phyloP scores from a whole-genome alignment of 345 rosid genomes.

The Eucalyptus erythrocorys region DNA sequence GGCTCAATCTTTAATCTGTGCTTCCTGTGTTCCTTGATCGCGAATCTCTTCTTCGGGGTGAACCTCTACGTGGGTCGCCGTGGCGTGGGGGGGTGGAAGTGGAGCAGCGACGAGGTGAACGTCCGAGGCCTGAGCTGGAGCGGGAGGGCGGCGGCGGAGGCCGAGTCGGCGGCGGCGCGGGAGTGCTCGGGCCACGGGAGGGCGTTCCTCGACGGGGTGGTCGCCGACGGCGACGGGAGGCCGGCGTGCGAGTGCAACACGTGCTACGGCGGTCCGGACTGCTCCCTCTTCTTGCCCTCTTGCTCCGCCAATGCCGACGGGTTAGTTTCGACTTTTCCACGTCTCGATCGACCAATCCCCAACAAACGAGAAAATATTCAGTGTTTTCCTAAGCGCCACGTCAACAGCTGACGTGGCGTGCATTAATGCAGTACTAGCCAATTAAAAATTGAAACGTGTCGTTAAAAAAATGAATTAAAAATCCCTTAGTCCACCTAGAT shows the following conservation, averaged over 20 bases:
- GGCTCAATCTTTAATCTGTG: background rate
- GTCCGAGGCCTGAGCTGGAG: slow-evolving; percentile 29
- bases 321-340: slow-evolving; percentile 5
- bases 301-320: slow-evolving; percentile 37
- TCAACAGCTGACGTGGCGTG: too few species aligned
- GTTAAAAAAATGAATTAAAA: too few species aligned
- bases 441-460: too few species aligned
- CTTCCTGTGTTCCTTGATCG: slow-evolving; percentile 12
- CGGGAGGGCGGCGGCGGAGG: slow-evolving; percentile 39
- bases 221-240: slow-evolving; percentile 7
- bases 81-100: background rate
- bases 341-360: background rate
- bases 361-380: too few species aligned
- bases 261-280: slow-evolving; percentile 43
- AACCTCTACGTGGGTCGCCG: background rate
- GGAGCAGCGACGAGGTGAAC: background rate
- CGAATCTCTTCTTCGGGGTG: slow-evolving; percentile 8
- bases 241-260: slow-evolving; percentile 46
- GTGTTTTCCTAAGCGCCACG: too few species aligned
- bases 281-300: slow-evolving; percentile 21
- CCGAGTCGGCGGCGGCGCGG: slow-evolving; percentile 43
- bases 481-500: too few species aligned
- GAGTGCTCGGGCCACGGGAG: slow-evolving; percentile 67
- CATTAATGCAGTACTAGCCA: too few species aligned
- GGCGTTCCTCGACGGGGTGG: slow-evolving; percentile 54